Base-by-base conservation (phyloP, 768 basidiomycete species). In the Russula earlei region DNA sequence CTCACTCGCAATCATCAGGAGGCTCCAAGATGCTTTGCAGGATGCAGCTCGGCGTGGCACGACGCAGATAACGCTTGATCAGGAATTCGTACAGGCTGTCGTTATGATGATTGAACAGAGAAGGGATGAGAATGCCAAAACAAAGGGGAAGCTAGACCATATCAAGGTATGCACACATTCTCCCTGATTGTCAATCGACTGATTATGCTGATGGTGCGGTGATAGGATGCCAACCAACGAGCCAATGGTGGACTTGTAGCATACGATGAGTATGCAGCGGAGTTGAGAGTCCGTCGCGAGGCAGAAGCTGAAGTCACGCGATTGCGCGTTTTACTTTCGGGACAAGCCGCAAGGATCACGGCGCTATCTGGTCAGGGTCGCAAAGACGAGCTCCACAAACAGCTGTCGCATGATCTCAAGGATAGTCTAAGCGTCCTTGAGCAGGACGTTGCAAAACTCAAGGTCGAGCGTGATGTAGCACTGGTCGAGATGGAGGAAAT, bases 401-500 rank as follows among this genome's bases (percentile, higher is more conserved):
- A 91, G 59, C 68, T 90, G 50, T 83, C 85, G 5, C 83, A 85
- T 59, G 89, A 97, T 64, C 74, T 96, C 25, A 77, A 78, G 55
- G 81, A 83, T 57, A 89, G 77, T 62, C 74, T 99, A 40, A 79
- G 81, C 47, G 83, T 77, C 5, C 76, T 98, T 48, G 93, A 94
- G 71, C 81, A 81, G 44, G 87, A 95, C 65, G 73, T 98, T 7
- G 91, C 91, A 8, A 86, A 85, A 63, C 74, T 99, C 52, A 86
- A 82, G 66, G 90, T 84, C 0, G 90, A 99, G 68, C 77, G 95
- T 29, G 96, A 98, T 64, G 80, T 98, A 73, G 80, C 90, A 11
- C 70, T 97, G 55, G 93, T 92, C 0, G 95, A 99, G 68, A 82
- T 98, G 36, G 93, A 95, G 66, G 93, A 97, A 70, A 75, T 99